Conservation (phyloP, 208 protist species). For the Phytomonas francai region DNA sequence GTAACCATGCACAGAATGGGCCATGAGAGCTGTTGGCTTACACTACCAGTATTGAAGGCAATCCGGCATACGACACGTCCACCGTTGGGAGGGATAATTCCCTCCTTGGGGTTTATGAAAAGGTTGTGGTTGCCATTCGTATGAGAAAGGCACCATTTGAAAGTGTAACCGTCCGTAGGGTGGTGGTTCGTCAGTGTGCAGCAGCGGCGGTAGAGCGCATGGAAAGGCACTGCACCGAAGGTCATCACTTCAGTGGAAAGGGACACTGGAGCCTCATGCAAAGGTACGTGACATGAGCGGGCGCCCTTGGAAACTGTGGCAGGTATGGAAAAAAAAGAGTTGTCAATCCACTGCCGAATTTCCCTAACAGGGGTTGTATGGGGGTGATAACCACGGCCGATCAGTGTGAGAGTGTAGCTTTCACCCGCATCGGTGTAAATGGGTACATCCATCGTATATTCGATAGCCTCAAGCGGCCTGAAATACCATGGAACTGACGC, state of each 20-base stretch:
- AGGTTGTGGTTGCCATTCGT: neutral
- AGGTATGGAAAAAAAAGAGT: conserved; percentile 50
- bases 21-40: conserved; percentile 67
- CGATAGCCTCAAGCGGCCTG: conserved; percentile 74
- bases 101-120: conserved; percentile 31
- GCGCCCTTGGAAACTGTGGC: neutral
- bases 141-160: conserved; percentile 25
- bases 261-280: conserved; percentile 17
- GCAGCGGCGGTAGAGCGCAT: conserved; percentile 69
- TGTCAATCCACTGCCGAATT: conserved; percentile 24
- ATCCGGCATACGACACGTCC: conserved; percentile 32
- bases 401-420: conserved; percentile 62
- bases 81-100: conserved; percentile 42
- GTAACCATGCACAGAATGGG: conserved; percentile 46
- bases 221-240: conserved; percentile 67
- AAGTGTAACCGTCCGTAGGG: conserved; percentile 40
- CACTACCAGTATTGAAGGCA: conserved; percentile 65
- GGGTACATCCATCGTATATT: conserved; percentile 59
- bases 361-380: conserved; percentile 21
- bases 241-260: conserved; percentile 68
- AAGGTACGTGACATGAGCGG: neutral
- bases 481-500: conserved; percentile 82
- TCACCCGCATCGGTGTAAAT: conserved; percentile 49
- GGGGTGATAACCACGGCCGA: conserved; percentile 77
- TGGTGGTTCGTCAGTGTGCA: conserved; percentile 60